Evolutionary conservation across 2,329 filamentous ascomycete species (phyloP), one percentile per base, ranked within the genome.

Genomic region (Pestalotiopsis sp.): DNA sequence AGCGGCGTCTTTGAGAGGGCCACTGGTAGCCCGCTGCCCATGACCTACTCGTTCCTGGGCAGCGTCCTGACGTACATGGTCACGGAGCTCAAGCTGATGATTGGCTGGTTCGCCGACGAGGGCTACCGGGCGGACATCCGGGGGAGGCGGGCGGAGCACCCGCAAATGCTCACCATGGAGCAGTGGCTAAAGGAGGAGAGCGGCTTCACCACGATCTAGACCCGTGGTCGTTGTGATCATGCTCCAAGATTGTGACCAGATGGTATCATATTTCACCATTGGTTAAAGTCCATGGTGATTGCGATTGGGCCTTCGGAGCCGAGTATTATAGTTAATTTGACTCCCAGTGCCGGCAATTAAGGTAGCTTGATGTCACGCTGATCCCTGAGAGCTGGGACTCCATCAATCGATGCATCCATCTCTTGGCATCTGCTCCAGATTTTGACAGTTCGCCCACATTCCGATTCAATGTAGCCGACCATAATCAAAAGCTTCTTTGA

Each of bases 81-180:
- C 39, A 70, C 71, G 25, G 79, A 81, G 72, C 49, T 81, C 49
- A 68, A 72, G 3, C 9, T 74, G 13, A 80, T 80, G 78, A 75
- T 80, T 17, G 72, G 72, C n/a, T 81, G 79, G 79, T 81, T 81
- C 59, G 75, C 75, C 0, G 74, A 67, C 23, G 75, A 79, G 20
- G 79, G 79, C 14, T 81, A 80, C 68, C 73, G 69, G 57, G 79
- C 78, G 3, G 73, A 81, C 62, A 69, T 80, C 52, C 66, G 66
- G 57, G 74, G 73, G 27, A 68, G 77, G 12, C 74, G 77, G 41
- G 70, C 61, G 66, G 78, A 80, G 3, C 70, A 79, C 61, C 77
- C 78, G 2, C 73, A 68, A 0, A 39, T 81, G 73, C 63, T 80
- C 70, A 77, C 75, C 5, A 73, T 81, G 72, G 76, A 77, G 69